These are phyloP conservation scores for Biscogniauxia mediterranea DNA, from an alignment of 2,329 filamentous ascomycete species.

Conservation along the genomic window DNA sequence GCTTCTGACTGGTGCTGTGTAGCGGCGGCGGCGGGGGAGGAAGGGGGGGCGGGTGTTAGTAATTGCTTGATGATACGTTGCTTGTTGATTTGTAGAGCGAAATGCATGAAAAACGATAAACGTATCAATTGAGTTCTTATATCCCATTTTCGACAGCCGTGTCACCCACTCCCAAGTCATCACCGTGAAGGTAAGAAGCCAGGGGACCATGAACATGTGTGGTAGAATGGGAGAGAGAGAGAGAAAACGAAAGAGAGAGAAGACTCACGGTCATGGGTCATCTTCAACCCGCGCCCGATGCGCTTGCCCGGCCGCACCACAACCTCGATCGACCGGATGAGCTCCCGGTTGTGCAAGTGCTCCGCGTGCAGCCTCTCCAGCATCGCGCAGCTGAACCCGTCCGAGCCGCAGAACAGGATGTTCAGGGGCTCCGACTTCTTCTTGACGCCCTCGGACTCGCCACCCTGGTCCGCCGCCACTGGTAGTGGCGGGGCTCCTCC, in stretches of 20 bases:
- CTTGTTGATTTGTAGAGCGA: too few species aligned
- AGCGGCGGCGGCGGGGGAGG: too few species aligned
- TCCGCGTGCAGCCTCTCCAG: slow-evolving; percentile 67
- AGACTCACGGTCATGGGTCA: slow-evolving; percentile 61
- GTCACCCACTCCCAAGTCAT: neutral
- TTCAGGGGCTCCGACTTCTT: slow-evolving; percentile 60
- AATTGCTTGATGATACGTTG: neutral
- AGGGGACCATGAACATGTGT: neutral
- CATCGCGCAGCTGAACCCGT: slow-evolving; percentile 81
- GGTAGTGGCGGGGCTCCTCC: too few species aligned
- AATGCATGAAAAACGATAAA: too few species aligned
- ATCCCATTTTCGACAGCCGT: too few species aligned
- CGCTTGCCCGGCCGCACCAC: slow-evolving; percentile 77
- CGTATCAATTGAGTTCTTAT: too few species aligned
- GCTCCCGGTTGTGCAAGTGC: slow-evolving; percentile 46
- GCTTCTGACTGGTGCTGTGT: slow-evolving; percentile 68
- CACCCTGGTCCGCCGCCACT: neutral
- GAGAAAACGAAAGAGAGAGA: neutral
- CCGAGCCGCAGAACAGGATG: slow-evolving; percentile 93
- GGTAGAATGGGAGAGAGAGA: neutral
- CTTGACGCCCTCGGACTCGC: neutral
- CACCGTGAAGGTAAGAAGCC: too few species aligned
- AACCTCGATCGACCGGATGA: slow-evolving; percentile 79
- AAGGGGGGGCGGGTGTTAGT: slow-evolving; percentile 1
- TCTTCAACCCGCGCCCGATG: slow-evolving; percentile 72